Evolutionary conservation across 2,329 filamentous ascomycete genomes (phyloP).

Genomic region (Periglandula ipomoeae): DNA sequence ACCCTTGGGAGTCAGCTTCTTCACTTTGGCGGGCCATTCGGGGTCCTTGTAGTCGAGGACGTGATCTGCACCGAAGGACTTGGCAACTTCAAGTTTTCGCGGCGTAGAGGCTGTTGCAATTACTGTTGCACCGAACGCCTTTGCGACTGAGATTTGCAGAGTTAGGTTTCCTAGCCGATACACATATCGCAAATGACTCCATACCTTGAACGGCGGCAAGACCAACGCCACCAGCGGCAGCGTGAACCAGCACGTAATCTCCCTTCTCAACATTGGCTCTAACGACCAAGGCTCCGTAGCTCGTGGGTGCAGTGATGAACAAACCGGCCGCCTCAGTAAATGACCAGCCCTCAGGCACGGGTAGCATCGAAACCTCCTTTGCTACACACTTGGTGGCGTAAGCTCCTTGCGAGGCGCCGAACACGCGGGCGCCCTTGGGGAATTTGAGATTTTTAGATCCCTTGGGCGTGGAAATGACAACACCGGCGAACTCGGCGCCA

Average conservation of each 20-base stretch:
- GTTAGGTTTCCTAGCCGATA: neutral
- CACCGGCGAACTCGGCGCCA: slow-evolving; percentile 79
- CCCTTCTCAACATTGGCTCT: slow-evolving; percentile 69
- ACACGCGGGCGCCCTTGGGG: slow-evolving; percentile 72
- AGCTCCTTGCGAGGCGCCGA: slow-evolving; percentile 77
- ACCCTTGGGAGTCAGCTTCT: slow-evolving; percentile 64
- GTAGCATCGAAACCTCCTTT: slow-evolving; percentile 56
- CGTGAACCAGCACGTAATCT: slow-evolving; percentile 84
- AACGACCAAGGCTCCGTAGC: slow-evolving; percentile 73
- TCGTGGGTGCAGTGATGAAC: slow-evolving; percentile 87
- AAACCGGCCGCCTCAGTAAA: slow-evolving; percentile 79
- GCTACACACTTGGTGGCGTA: slow-evolving; percentile 71
- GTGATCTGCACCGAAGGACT: slow-evolving; percentile 75
- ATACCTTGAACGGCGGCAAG: slow-evolving; percentile 75
- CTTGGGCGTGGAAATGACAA: slow-evolving; percentile 58
- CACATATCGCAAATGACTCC: slow-evolving; percentile 8
- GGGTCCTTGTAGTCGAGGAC: slow-evolving; percentile 64
- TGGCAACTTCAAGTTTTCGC: slow-evolving; percentile 72
- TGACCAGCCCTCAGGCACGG: slow-evolving; percentile 72
- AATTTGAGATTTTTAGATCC: slow-evolving; percentile 47
- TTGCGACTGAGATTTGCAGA: slow-evolving; percentile 67
- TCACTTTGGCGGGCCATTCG: slow-evolving; percentile 59
- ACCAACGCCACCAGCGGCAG: slow-evolving; percentile 85
- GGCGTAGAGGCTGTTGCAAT: slow-evolving; percentile 79
- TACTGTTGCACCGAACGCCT: slow-evolving; percentile 85